Evolutionary conservation across 140 eudicot species (phyloP).

Genomic region (Flaveria floridana): DNA sequence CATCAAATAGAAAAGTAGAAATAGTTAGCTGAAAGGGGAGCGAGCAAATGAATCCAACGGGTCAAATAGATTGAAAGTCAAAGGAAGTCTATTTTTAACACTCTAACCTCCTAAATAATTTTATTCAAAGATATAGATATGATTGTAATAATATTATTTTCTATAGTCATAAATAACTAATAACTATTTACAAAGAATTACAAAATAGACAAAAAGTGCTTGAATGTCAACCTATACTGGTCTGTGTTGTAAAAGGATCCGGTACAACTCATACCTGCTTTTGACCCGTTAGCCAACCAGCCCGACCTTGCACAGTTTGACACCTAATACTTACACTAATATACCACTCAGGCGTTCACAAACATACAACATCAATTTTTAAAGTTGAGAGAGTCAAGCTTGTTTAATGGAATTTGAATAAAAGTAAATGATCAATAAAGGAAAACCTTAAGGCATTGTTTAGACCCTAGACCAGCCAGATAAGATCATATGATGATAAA

Average conservation of each 20-base stretch:
- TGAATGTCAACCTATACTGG: neutral
- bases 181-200: neutral
- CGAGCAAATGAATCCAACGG: neutral
- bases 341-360: neutral
- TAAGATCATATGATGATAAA: neutral
- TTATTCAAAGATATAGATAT: neutral
- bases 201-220: neutral
- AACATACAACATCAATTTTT: neutral
- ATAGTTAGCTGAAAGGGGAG: neutral
- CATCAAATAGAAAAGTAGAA: neutral
- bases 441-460: neutral
- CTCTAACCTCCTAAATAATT: neutral
- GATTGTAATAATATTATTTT: neutral
- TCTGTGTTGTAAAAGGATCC: neutral
- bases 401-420: neutral
- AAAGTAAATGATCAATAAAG: neutral
- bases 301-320: neutral
- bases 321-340: neutral
- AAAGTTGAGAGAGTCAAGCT: neutral
- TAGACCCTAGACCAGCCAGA: neutral
- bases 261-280: neutral
- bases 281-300: neutral
- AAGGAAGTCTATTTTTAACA: neutral
- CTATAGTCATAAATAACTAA: neutral
- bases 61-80: neutral